A percentile compares a stretch with the other conserved stretches of the same genome.
phyloP scores from a whole-genome alignment of 2,329 filamentous ascomycete genomes.

The Phialemonium atrogriseum region DNA sequence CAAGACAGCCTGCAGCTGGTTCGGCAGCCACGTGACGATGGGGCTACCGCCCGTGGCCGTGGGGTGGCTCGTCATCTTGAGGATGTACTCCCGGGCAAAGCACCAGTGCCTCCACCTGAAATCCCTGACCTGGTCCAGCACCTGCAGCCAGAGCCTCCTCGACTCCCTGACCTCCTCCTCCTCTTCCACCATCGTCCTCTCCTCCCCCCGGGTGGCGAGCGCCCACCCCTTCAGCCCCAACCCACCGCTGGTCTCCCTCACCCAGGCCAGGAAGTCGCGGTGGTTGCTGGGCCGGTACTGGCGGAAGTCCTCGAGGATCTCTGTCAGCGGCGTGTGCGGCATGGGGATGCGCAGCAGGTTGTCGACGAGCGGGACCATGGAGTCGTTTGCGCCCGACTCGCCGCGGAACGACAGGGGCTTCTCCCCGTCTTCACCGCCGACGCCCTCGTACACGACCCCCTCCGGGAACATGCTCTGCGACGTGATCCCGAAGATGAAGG shows the following conservation, averaged over 20 bases:
- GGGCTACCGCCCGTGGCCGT: conserved; percentile 74
- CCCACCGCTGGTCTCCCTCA: conserved; percentile 41
- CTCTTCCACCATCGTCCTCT: conserved; percentile 14
- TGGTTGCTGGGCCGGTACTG: conserved; percentile 85
- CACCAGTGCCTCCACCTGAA: conserved; percentile 83
- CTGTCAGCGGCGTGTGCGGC: conserved; percentile 81
- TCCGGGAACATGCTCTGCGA: conserved; percentile 90
- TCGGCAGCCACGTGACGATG: conserved; percentile 78
- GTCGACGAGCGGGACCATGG: conserved; percentile 86
- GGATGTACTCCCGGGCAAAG: conserved; percentile 76
- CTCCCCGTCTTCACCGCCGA: conserved; percentile 53
- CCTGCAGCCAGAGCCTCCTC: conserved; percentile 52
- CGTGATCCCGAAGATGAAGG: conserved; percentile 95
- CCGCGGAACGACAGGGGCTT: conserved; percentile 76
- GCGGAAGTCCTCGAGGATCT: conserved; percentile 82
- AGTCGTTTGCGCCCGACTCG: conserved; percentile 90
- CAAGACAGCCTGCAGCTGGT: conserved; percentile 69
- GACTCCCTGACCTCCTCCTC: conserved; percentile 42
- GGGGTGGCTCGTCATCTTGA: conserved; percentile 68
- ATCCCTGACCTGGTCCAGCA: conserved; percentile 68
- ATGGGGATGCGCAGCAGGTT: conserved; percentile 80
- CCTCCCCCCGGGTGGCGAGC: conserved; percentile 27
- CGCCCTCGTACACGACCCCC: conserved; percentile 82
- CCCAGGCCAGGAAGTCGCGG: conserved; percentile 71
- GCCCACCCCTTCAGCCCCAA: conserved; percentile 53